A percentile compares a stretch with the other conserved stretches of the same genome.
phyloP scores from a whole-genome alignment of 768 basidiomycete species.

The Gymnopilus dilepis region DNA sequence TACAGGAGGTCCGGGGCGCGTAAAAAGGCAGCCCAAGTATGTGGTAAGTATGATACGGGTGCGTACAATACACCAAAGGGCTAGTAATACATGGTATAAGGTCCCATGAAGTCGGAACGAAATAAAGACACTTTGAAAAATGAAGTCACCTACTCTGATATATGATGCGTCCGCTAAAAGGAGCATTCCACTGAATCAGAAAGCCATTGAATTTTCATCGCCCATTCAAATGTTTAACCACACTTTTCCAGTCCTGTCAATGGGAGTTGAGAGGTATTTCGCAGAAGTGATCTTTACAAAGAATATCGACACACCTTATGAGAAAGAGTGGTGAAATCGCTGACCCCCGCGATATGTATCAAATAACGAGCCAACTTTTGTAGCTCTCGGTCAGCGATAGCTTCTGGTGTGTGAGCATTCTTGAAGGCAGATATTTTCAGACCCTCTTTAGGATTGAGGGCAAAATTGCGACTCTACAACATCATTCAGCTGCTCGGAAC shows the following conservation, averaged over 20 bases:
- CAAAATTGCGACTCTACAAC: conserved; percentile 78
- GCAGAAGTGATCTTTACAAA: background rate
- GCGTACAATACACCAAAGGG: no score
- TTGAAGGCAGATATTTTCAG: conserved; percentile 86
- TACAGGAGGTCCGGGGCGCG: no score
- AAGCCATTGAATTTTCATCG: background rate
- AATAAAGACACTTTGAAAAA: no score
- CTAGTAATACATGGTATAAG: no score
- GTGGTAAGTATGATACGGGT: no score
- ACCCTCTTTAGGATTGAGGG: conserved; percentile 83
- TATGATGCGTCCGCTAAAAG: no score
- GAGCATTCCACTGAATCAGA: background rate
- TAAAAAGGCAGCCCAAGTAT: no score
- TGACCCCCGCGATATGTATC: conserved; percentile 59
- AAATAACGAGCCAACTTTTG: conserved; percentile 69
- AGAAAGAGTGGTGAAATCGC: conserved; percentile 66
- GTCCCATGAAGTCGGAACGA: no score
- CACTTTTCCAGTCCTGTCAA: conserved; percentile 55
- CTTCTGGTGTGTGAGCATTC: conserved; percentile 70
- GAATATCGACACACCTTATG: conserved; percentile 58
- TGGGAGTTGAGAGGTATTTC: background rate
- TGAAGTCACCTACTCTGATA: no score
- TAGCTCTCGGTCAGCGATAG: conserved; percentile 72
- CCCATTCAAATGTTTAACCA: conserved; percentile 45
- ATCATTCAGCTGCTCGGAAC: conserved; percentile 7